Base-by-base conservation (phyloP, 23 red algal genomes). In the Gracilaria vermiculophylla region DNA sequence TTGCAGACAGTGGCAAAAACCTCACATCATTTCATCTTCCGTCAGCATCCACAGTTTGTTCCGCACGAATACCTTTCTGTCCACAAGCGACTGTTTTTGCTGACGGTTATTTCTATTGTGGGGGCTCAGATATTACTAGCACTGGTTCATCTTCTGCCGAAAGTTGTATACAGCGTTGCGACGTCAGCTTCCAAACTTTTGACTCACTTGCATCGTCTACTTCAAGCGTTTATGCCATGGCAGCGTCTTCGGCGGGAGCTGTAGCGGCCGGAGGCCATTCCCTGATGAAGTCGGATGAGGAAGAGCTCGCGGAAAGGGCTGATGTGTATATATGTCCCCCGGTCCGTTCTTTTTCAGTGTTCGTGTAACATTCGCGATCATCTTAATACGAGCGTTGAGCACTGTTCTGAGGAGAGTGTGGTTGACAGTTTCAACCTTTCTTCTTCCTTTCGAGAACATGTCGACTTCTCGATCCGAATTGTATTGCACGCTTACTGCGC, bases 381-480 rank as follows among this genome's bases (percentile, higher is more conserved):
- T 31, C 23, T 8, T 2, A 11, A 11, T 35, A 16, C 29, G 7
- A 11, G 35, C 67, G 24, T 5, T 47, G 40, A 20, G 23, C 8
- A 1, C 47, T 73, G 67, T 73, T 48, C 35, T 24, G 42, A 34
- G 15, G 12, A 34, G 58, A 3, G 10, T 36, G 13, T 34, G 17
- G 43, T 61, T 25, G 50, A 15, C 56, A 31, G 7, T 44, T 6
- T 41, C 17, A 49, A 37, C 61, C 20, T 64, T 35, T 64, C 12
- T 58, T 58, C 54, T 64, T 64, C 19, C 87, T 34, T 57, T 95
- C 94, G 12, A 89, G 43, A 43, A 87, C 87, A 21, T 95, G 86
- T 64, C 89, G 90, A 77, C 83, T 83, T 76, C 82, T 57, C 19
- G 84, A 91, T 31, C 94, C 94, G 74, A 95, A 95, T 47, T 95